phyloP scores from a whole-genome alignment of 1,284 basidiomycete species.

The Leccinum subrobustum region DNA sequence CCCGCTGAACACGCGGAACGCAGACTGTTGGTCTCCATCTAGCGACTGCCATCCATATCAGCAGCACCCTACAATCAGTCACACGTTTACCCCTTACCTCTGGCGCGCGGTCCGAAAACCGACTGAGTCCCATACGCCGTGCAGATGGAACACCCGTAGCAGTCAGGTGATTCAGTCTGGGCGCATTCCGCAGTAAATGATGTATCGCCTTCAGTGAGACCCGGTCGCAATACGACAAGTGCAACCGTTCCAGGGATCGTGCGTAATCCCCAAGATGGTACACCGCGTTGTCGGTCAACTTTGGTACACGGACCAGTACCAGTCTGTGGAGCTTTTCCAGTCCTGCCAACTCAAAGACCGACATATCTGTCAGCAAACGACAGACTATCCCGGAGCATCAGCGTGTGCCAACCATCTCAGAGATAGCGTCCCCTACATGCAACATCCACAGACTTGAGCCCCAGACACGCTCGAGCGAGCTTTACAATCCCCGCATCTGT shows the following conservation, averaged over 20 bases:
- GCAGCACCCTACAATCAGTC: slow-evolving; percentile 14
- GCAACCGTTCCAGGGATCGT: slow-evolving; percentile 74
- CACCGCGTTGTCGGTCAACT: slow-evolving; percentile 64
- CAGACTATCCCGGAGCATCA: slow-evolving; percentile 53
- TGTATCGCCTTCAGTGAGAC: slow-evolving; percentile 81
- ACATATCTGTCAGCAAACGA: slow-evolving; percentile 80
- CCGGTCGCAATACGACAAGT: slow-evolving; percentile 86
- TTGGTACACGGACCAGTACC: slow-evolving; percentile 74
- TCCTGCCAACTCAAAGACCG: slow-evolving; percentile 78
- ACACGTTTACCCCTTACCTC: slow-evolving; percentile 42
- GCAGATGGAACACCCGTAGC: slow-evolving; percentile 84
- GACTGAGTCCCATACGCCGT: slow-evolving; percentile 67
- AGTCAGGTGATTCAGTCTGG: slow-evolving; percentile 73
- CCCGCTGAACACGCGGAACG: slow-evolving; percentile 84
- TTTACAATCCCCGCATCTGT: slow-evolving; percentile 80
- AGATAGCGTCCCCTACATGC: slow-evolving; percentile 60
- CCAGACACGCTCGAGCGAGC: slow-evolving; percentile 70
- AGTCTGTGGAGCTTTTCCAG: slow-evolving; percentile 76
- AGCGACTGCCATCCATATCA: slow-evolving; percentile 38
- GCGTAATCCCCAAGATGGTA: slow-evolving; percentile 69
- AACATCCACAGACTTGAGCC: slow-evolving; percentile 82
- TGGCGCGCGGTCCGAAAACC: slow-evolving; percentile 80
- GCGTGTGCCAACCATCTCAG: slow-evolving; percentile 1
- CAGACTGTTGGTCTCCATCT: slow-evolving; percentile 62
- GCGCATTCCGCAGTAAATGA: slow-evolving; percentile 64